Conservation (phyloP, 495 filamentous ascomycete species). For the Aspergillus homomorphus region DNA sequence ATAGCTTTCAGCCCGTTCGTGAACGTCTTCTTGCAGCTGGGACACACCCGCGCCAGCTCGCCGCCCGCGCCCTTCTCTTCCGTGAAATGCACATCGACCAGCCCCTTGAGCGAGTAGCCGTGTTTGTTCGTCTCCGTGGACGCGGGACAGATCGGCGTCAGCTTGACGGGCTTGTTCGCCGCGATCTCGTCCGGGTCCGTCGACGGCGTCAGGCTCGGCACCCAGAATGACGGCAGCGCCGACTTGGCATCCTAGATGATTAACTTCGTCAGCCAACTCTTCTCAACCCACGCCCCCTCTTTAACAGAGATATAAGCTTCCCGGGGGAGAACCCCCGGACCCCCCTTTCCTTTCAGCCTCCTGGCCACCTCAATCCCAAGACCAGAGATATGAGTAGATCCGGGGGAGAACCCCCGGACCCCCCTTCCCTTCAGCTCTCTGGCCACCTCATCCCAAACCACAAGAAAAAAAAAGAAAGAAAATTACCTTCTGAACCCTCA, state of each 20-base stretch:
- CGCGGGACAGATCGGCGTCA: constrained; percentile 75
- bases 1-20: constrained; percentile 81
- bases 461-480: constrained; percentile 2
- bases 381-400: no score
- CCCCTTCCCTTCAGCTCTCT: no score
- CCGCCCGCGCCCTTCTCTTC: constrained; percentile 59
- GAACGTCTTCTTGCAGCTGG: constrained; percentile 81
- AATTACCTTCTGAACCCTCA: constrained; percentile 72
- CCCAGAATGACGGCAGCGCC: constrained; percentile 90
- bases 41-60: constrained; percentile 66
- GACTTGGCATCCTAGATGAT: constrained; percentile 51
- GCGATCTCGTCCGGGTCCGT: constrained; percentile 48
- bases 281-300: no score
- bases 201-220: constrained; percentile 76
- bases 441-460: no score
- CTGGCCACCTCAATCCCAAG: no score
- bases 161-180: constrained; percentile 60
- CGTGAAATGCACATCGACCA: constrained; percentile 77
- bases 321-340: no score
- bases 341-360: no score
- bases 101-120: constrained; percentile 73
- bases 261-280: constrained; percentile 11
- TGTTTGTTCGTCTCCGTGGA: constrained; percentile 69
- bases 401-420: no score
- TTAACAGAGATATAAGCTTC: neutral